Evolutionary conservation across 192 early-diverging fungal species (phyloP).

Genomic region (Mortierella hygrophila): DNA sequence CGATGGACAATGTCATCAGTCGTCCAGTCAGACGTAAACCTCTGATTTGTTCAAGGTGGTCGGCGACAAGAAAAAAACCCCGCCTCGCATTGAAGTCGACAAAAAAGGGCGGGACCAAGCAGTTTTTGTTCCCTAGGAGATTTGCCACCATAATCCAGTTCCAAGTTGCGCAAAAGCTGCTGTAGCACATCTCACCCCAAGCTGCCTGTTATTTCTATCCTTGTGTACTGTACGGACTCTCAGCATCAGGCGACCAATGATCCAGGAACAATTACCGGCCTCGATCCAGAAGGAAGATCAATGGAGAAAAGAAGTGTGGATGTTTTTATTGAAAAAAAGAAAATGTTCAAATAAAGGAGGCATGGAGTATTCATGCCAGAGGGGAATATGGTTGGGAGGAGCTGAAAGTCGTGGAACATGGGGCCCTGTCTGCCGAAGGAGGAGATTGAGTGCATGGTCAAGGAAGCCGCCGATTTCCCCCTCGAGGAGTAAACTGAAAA

Average conservation of each 20-base stretch:
- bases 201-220: constrained; percentile 96
- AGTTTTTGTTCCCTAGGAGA: constrained; percentile 96
- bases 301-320: too few relatives aligned
- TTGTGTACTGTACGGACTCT: constrained; percentile 96
- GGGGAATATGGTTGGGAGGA: too few relatives aligned
- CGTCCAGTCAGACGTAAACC: constrained; percentile 99
- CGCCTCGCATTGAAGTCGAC: constrained; percentile 93
- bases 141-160: constrained; percentile 93
- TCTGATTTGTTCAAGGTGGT: constrained; percentile 94
- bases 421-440: constrained; percentile 83
- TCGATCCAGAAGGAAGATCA: constrained; percentile 61
- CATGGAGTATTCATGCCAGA: too few relatives aligned
- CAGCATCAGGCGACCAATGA: constrained; percentile 99
- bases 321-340: too few relatives aligned
- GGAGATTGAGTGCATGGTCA: constrained; percentile 95
- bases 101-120: constrained; percentile 96
- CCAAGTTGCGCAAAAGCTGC: constrained; percentile 93
- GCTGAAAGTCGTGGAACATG: too few relatives aligned
- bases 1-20: constrained; percentile 97
- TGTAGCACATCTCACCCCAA: constrained; percentile 31
- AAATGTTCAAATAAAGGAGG: too few relatives aligned
- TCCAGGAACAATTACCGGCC: constrained; percentile 90
- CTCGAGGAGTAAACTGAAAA: too few relatives aligned
- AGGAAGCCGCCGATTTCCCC: constrained; percentile 71
- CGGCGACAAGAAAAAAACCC: constrained; percentile 74